A percentile compares a stretch with the other conserved stretches of the same genome.
phyloP scores from a whole-genome alignment of 495 filamentous ascomycete genomes.

The Cercophora samala region DNA sequence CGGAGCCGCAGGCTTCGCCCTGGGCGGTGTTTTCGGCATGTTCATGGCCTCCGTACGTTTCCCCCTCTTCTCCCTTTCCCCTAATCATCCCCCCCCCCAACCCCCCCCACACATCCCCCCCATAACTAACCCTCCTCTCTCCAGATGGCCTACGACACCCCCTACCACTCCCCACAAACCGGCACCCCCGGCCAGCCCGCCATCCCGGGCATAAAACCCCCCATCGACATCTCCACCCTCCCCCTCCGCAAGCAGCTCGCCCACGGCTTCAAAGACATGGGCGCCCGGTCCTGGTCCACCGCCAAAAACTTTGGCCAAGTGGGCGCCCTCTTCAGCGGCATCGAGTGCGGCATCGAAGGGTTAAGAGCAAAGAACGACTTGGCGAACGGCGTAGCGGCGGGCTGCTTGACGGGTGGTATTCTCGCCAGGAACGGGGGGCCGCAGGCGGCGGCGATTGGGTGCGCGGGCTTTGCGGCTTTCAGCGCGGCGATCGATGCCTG shows the following conservation, averaged over 20 bases:
- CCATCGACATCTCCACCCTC: constrained; percentile 61
- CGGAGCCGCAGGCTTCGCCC: constrained; percentile 82
- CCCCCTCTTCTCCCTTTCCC: not conserved
- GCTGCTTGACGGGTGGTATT: constrained; percentile 87
- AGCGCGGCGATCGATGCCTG: constrained; percentile 92
- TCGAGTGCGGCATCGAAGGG: constrained; percentile 94
- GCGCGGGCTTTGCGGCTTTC: constrained; percentile 93
- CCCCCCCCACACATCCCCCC: too few species aligned
- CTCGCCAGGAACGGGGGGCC: constrained; percentile 82
- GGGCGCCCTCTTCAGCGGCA: constrained; percentile 84
- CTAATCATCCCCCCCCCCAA: not conserved
- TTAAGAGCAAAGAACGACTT: constrained; percentile 91
- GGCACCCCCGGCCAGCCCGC: constrained; percentile 14
- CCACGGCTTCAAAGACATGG: constrained; percentile 91
- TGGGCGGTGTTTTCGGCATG: constrained; percentile 88
- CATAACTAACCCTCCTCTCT: not conserved
- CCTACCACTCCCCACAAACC: constrained; percentile 27
- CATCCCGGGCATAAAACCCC: constrained; percentile 1
- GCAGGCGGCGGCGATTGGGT: constrained; percentile 83
- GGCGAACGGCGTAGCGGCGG: constrained; percentile 79
- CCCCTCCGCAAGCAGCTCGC: constrained; percentile 78
- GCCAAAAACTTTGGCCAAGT: constrained; percentile 95
- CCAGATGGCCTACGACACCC: constrained; percentile 41
- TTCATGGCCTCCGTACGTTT: constrained; percentile 86
- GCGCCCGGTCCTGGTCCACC: constrained; percentile 71